Percentiles rank a stretch among this genome's conserved stretches.
These are phyloP conservation scores for Didymosphaeria variabile DNA, from an alignment of 2,329 filamentous ascomycete species.

Conservation along the genomic window DNA sequence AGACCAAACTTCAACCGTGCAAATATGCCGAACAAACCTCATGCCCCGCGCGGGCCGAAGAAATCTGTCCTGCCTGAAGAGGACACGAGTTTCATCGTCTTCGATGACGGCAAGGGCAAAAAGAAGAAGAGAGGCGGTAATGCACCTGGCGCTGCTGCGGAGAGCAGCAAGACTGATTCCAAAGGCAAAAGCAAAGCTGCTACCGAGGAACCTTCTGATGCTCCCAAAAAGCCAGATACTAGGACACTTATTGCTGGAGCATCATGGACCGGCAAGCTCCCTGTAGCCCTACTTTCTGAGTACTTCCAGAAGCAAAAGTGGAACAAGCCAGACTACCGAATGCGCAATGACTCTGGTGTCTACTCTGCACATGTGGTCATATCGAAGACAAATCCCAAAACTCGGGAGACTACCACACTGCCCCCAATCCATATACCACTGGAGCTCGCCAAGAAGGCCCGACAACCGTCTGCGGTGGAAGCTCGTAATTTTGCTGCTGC, in stretches of 20 bases:
- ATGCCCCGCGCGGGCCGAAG: slow-evolving; percentile 55
- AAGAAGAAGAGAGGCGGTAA: slow-evolving; percentile 53
- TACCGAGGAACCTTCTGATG: slow-evolving; percentile 44
- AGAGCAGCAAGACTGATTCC: slow-evolving; percentile 42
- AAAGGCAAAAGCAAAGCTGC: slow-evolving; percentile 46
- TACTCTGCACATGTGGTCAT: slow-evolving; percentile 84
- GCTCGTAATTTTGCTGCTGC: slow-evolving; percentile 93
- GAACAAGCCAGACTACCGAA: slow-evolving; percentile 92
- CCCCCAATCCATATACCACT: slow-evolving; percentile 84
- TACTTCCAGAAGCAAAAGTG: slow-evolving; percentile 96
- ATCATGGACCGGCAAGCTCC: slow-evolving; percentile 97
- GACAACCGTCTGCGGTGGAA: slow-evolving; percentile 82
- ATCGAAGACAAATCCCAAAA: slow-evolving; percentile 78
- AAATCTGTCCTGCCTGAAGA: slow-evolving; percentile 56
- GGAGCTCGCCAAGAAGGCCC: slow-evolving; percentile 77
- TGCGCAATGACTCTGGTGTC: slow-evolving; percentile 78
- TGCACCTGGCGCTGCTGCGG: slow-evolving; percentile 15
- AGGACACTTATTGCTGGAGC: slow-evolving; percentile 88
- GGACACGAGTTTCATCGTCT: slow-evolving; percentile 60
- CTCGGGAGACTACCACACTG: slow-evolving; percentile 76
- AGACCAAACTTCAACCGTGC: slow-evolving; percentile 5
- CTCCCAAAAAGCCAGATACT: slow-evolving; percentile 67
- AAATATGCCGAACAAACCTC: slow-evolving; percentile 60
- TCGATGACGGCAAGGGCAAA: slow-evolving; percentile 55
- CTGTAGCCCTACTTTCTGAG: slow-evolving; percentile 91